A percentile compares a stretch with the other conserved stretches of the same genome.
Conservation (phyloP, 805 yeast species). For the Monosporozyma yasuniensis region DNA sequence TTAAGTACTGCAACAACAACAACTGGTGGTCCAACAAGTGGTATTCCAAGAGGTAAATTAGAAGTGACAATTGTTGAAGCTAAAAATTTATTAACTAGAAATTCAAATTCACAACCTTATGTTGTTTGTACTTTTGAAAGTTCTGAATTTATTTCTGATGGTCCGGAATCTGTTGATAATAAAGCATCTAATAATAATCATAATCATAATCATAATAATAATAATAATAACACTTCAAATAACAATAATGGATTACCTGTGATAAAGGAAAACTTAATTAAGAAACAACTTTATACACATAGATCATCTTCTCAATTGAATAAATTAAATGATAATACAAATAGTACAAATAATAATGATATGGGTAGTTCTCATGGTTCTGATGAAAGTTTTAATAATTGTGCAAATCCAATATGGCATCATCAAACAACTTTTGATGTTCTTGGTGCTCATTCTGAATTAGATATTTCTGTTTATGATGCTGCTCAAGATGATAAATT, state of each 20-base stretch:
- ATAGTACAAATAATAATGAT: background rate
- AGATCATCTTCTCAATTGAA: constrained; percentile 38
- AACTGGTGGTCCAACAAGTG: constrained; percentile 8
- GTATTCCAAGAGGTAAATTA: constrained; percentile 69
- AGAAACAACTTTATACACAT: constrained; percentile 35
- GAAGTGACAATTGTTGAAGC: constrained; percentile 79
- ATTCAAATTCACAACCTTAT: constrained; percentile 62
- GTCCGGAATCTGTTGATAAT: constrained; percentile 42
- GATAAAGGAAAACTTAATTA: constrained; percentile 22
- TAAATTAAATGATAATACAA: constrained; percentile 13
- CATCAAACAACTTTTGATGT: constrained; percentile 92
- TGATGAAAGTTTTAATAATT: background rate
- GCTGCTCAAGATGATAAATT: constrained; percentile 72
- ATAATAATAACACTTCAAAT: constrained; percentile 4
- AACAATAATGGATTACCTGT: constrained; percentile 14
- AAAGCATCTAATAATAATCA: constrained; percentile 24
- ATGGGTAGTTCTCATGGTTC: background rate
- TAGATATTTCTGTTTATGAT: constrained; percentile 89
- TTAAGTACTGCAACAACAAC: constrained; percentile 3
- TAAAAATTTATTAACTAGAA: constrained; percentile 48
- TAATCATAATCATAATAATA: constrained; percentile 7
- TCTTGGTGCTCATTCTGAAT: constrained; percentile 69
- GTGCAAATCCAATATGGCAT: constrained; percentile 62
- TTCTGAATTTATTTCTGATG: constrained; percentile 80
- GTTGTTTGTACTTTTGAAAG: constrained; percentile 89